Percentiles rank a stretch among this genome's conserved stretches.
phyloP scores from a whole-genome alignment of 345 rosid species.

The Euphorbia lathyris region DNA sequence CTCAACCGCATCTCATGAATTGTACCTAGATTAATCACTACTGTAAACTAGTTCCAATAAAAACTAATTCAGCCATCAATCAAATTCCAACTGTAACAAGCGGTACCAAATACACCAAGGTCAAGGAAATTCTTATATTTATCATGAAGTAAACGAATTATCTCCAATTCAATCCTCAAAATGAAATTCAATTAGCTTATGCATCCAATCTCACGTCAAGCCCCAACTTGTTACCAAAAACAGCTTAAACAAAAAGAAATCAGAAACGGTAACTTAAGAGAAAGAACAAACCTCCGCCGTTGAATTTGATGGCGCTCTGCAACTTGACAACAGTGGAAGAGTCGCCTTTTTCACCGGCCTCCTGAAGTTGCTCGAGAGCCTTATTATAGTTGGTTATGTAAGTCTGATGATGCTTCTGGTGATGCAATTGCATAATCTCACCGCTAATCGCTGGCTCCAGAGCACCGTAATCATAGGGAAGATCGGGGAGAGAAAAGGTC shows the following conservation, averaged over 20 bases:
- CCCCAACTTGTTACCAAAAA: neutral
- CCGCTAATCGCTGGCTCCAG: conserved; percentile 92
- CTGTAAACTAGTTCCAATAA: neutral
- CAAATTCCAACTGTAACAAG: neutral
- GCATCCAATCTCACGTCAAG: neutral
- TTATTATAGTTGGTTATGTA: conserved; percentile 87
- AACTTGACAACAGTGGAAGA: conserved; percentile 58
- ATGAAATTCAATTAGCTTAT: neutral
- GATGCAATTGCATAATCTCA: conserved; percentile 95
- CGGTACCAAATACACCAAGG: neutral
- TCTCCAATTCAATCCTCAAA: neutral
- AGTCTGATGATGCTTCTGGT: conserved; percentile 96
- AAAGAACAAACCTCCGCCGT: conserved; percentile 70
- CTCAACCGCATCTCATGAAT: neutral
- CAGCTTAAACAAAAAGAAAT: neutral
- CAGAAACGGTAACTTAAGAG: neutral
- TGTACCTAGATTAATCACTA: neutral
- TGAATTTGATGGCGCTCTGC: conserved; percentile 93
- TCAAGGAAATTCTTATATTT: neutral
- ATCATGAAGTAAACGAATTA: no score
- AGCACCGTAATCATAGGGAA: conserved; percentile 77
- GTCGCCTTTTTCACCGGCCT: conserved; percentile 65
- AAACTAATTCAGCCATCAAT: neutral
- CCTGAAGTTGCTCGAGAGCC: conserved; percentile 73
- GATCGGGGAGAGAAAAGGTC: conserved; percentile 86